These are phyloP conservation scores for Candida parachauliodes DNA, from an alignment of 805 yeast genomes.

Conservation along the genomic window DNA sequence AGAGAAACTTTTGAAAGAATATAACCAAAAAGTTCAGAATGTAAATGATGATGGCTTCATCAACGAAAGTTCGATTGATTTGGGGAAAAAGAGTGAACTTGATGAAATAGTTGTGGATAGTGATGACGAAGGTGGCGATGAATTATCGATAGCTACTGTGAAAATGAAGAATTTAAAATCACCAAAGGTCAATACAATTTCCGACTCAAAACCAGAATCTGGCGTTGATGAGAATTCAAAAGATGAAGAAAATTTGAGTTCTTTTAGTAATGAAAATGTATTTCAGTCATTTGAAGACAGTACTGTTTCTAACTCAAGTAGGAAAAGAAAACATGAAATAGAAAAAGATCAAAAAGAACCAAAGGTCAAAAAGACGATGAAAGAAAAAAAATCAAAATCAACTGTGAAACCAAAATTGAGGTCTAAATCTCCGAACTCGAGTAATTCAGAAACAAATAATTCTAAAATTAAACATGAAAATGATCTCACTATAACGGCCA, in stretches of 20 bases:
- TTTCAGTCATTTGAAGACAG: conserved; percentile 24
- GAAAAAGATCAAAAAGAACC: conserved; percentile 6
- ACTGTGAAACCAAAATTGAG: not conserved
- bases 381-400: not conserved
- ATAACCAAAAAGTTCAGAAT: conserved; percentile 13
- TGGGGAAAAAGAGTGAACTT: not conserved
- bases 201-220: not conserved
- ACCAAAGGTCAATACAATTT: not conserved
- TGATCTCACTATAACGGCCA: not conserved
- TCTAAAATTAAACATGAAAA: not conserved
- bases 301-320: conserved; percentile 12
- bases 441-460: not conserved
- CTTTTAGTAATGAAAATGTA: conserved; percentile 30
- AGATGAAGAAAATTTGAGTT: conserved; percentile 1
- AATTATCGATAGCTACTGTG: not conserved
- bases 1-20: conserved; percentile 32
- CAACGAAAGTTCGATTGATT: conserved; percentile 1
- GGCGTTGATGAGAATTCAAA: not conserved
- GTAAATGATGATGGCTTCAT: conserved; percentile 21
- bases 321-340: conserved; percentile 11
- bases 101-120: conserved; percentile 4
- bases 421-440: not conserved
- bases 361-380: conserved; percentile 1
- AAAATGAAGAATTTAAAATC: conserved; percentile 2
- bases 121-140: conserved; percentile 3